phyloP scores from a whole-genome alignment of 2,329 filamentous ascomycete species.

The Aphanoascus verrucosus region DNA sequence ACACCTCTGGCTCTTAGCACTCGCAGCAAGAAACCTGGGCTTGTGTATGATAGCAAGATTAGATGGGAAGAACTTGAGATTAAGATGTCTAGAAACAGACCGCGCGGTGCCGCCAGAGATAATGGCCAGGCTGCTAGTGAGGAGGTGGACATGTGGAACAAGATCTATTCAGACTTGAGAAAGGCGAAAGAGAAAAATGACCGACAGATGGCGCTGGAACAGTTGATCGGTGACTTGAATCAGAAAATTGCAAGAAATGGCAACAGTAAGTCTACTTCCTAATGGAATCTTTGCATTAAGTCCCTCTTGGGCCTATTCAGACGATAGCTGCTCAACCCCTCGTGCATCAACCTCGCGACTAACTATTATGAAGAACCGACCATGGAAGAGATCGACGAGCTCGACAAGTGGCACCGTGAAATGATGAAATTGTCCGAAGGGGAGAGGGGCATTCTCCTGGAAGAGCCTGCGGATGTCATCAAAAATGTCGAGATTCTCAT shows the following conservation, averaged over 20 bases:
- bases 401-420: constrained; percentile 39
- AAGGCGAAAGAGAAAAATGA: constrained; percentile 38
- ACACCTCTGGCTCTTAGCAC: constrained; percentile 4
- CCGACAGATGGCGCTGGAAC: constrained; percentile 30
- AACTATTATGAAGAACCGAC: constrained; percentile 24
- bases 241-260: constrained; percentile 36
- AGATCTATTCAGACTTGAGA: constrained; percentile 33
- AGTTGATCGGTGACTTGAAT: constrained; percentile 33
- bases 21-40: constrained; percentile 5
- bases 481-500: constrained; percentile 41
- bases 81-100: constrained; percentile 35
- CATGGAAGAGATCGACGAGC: constrained; percentile 33
- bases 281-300: background rate
- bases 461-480: constrained; percentile 42
- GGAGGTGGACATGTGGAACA: constrained; percentile 38
- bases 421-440: constrained; percentile 39
- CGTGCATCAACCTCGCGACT: constrained; percentile 16
- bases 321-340: background rate
- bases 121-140: constrained; percentile 37
- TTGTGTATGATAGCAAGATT: background rate
- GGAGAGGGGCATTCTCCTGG: constrained; percentile 38
- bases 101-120: constrained; percentile 31
- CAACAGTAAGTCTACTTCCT: constrained; percentile 29
- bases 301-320: background rate
- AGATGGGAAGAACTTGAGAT: constrained; percentile 5